Conservation (phyloP, 345 rosid species). For the Ceriops tagal region DNA sequence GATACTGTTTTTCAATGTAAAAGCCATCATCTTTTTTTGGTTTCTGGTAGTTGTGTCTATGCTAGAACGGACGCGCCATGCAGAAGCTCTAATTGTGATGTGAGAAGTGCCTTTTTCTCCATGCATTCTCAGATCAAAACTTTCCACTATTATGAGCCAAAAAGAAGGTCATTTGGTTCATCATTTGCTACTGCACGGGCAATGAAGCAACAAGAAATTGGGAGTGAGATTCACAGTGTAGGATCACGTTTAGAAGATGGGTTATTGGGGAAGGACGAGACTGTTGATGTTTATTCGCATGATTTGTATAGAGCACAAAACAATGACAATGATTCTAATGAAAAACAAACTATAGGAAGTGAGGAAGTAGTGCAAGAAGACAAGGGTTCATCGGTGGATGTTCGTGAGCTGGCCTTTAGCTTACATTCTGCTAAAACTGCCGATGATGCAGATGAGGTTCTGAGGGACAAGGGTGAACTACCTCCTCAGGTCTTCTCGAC, state of each 20-base stretch:
- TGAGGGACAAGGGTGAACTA: slow-evolving; percentile 57
- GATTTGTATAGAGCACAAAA: slow-evolving; percentile 22
- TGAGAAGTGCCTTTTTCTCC: slow-evolving; percentile 27
- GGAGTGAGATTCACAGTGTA: slow-evolving; percentile 32
- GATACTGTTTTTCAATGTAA: slow-evolving; percentile 26
- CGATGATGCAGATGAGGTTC: slow-evolving; percentile 69
- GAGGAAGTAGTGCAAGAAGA: slow-evolving; percentile 21
- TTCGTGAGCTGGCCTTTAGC: slow-evolving; percentile 47
- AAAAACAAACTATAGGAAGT: slow-evolving; percentile 3
- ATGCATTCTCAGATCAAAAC: slow-evolving; percentile 22
- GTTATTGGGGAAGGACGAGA: slow-evolving; percentile 15
- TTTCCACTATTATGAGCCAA: slow-evolving; percentile 33
- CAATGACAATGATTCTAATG: slow-evolving; percentile 17
- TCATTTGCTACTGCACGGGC: slow-evolving; percentile 50
- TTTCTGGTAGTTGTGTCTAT: slow-evolving; percentile 33
- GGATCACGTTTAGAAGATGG: slow-evolving; percentile 27
- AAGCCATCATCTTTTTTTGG: slow-evolving; percentile 26
- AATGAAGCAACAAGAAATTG: slow-evolving; percentile 49
- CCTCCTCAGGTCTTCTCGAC: slow-evolving; percentile 65
- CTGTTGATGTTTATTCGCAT: slow-evolving; percentile 20
- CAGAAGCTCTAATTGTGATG: slow-evolving; percentile 24
- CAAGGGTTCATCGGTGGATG: slow-evolving; percentile 46
- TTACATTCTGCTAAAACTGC: slow-evolving; percentile 59
- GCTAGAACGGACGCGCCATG: slow-evolving; percentile 15
- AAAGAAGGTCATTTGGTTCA: slow-evolving; percentile 26